Base-by-base conservation (phyloP, 2,329 filamentous ascomycete genomes). In the Phialemoniopsis sp. region DNA sequence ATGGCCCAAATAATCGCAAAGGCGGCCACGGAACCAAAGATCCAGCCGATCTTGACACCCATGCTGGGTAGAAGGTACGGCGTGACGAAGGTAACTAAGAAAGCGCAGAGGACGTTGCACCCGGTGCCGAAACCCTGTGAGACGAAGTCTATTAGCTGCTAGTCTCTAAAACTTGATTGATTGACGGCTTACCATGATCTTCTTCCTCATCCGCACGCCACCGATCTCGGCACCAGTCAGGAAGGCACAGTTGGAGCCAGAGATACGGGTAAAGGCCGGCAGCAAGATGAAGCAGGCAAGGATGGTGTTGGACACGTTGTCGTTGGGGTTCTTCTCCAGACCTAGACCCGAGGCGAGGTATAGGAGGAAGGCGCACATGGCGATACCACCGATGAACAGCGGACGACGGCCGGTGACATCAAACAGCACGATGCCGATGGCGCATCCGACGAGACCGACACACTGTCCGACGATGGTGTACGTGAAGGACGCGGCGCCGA, bases 381-480 rank as follows among this genome's bases (percentile, higher is more conserved):
- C 8, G 9, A 19, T 34, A 19, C 38, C 42, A 32, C 28, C 26
- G 13, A 44, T 36, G 3, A 44, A 36, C 18, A 44, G 38, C 14
- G 42, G 42, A 9, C 42, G 38, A 5, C 42, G 42, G 14, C 42
- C 42, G 3, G 35, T 41, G 6, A 19, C 35, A 21, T 44, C 42
- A 4, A 36, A 38, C 5, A 32, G 3, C 17, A 44, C 16, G 12
- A 44, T 33, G 38, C 42, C 41, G 7, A 41, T 4, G 3, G 32
- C 35, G 33, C 38, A 40, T 18, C 43, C 43, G 3, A 38, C 37
- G 3, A 38, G 16, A 8, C 43, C 43, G 13, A 46, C 36, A 3
- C 39, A 41, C 37, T 44, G 41, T 28, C 41, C 44, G 15, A 46
- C 29, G 34, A 43, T 46, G 34, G 38, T 43, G 39, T 46, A 46